Percentiles rank a stretch among this genome's conserved stretches.
Evolutionary conservation across 148 eudicot genomes (phyloP).

Genomic region (Arbutus unedo): DNA sequence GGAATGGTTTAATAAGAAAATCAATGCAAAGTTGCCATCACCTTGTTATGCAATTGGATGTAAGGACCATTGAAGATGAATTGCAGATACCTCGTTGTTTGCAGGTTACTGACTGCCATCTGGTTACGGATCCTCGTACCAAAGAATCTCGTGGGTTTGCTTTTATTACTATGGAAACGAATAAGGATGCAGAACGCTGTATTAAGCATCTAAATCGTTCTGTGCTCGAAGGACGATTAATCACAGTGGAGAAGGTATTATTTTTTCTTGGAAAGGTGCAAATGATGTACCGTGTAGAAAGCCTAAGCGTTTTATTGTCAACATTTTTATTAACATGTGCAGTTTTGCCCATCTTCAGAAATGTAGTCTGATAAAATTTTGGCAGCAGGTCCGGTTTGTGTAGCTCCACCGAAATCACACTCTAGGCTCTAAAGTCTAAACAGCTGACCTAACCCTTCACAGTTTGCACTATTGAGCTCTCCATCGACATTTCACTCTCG

Average conservation of each 20-base stretch:
- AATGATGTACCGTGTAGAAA: constrained; percentile 1
- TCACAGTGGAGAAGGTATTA: constrained; percentile 71
- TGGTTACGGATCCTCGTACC: constrained; percentile 69
- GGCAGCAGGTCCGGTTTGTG: constrained; percentile 63
- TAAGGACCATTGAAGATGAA: neutral
- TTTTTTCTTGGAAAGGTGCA: neutral
- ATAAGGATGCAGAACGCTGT: constrained; percentile 64
- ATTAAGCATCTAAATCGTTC: constrained; percentile 66
- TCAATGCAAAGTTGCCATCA: neutral
- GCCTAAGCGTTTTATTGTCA: neutral
- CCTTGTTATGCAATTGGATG: neutral
- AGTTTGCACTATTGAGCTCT: constrained; percentile 32
- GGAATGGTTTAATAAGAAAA: neutral
- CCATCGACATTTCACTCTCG: constrained; percentile 41
- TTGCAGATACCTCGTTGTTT: constrained; percentile 16
- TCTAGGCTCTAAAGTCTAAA: constrained; percentile 51
- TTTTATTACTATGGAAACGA: constrained; percentile 66
- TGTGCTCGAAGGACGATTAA: constrained; percentile 73
- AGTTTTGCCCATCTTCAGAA: constrained; percentile 18
- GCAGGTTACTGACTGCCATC: constrained; percentile 58
- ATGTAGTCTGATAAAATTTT: constrained; percentile 38
- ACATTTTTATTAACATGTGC: neutral
- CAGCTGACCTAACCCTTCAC: constrained; percentile 39
- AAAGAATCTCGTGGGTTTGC: constrained; percentile 77
- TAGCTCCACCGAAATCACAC: constrained; percentile 57